phyloP scores from a whole-genome alignment of 768 basidiomycete genomes.

The Pholiota molesta region DNA sequence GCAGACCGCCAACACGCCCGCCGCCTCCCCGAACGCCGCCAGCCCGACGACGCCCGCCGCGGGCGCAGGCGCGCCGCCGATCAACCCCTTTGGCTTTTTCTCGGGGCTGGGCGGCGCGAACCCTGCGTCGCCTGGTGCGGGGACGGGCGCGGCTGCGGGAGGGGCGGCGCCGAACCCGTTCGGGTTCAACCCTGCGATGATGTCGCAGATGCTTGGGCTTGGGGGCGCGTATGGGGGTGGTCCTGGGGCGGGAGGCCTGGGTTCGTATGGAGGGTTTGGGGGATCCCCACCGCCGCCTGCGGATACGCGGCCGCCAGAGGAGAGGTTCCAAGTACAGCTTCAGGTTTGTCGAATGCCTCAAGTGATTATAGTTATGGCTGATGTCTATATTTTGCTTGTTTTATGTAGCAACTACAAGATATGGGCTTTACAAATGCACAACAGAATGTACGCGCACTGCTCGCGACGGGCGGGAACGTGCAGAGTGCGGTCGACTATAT shows the following conservation, averaged over 20 bases:
- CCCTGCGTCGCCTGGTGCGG: neutral
- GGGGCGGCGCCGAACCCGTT: constrained; percentile 32
- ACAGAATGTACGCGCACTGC: constrained; percentile 88
- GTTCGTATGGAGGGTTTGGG: constrained; percentile 23
- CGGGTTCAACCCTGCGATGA: constrained; percentile 41
- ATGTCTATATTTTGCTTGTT: constrained; percentile 1
- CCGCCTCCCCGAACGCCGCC: constrained; percentile 24
- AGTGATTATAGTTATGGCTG: neutral
- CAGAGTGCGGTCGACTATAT: constrained; percentile 94
- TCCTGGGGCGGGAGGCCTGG: constrained; percentile 5
- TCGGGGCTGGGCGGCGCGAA: neutral
- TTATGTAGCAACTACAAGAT: constrained; percentile 81
- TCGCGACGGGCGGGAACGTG: constrained; percentile 93
- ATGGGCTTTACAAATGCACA: constrained; percentile 93
- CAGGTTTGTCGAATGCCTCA: no score
- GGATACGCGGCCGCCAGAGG: constrained; percentile 82
- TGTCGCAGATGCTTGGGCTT: constrained; percentile 46
- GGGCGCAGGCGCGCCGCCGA: constrained; percentile 21
- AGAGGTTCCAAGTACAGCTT: constrained; percentile 87
- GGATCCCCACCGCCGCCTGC: constrained; percentile 50
- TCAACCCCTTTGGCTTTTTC: constrained; percentile 28
- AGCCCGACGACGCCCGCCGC: constrained; percentile 23
- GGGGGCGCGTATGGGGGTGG: constrained; percentile 19
- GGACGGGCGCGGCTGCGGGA: constrained; percentile 26
- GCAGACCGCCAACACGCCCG: constrained; percentile 10